Evolutionary conservation across 768 basidiomycete genomes (phyloP).

Genomic region (Leccinum pellstonianum): DNA sequence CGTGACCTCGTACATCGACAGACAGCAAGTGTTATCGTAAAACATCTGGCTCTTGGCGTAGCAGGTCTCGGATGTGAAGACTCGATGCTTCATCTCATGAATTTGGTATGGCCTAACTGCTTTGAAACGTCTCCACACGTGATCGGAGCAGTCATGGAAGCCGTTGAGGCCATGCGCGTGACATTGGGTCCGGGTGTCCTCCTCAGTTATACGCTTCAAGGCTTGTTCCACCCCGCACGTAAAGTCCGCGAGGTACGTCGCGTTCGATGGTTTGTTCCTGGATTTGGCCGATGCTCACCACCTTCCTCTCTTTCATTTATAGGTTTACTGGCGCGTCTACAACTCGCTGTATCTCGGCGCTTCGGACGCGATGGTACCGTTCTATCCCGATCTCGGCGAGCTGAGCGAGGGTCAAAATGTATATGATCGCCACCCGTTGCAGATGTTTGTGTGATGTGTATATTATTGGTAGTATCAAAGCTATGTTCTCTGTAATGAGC

Average conservation of each 20-base stretch:
- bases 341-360: constrained; percentile 93
- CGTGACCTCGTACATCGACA: constrained; percentile 98
- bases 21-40: constrained; percentile 97
- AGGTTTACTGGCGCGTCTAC: constrained; percentile 93
- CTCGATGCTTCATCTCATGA: constrained; percentile 96
- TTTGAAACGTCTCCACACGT: constrained; percentile 99
- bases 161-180: constrained; percentile 95
- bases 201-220: constrained; percentile 89
- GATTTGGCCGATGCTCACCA: constrained; percentile 4
- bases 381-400: constrained; percentile 90
- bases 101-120: constrained; percentile 98
- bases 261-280: neutral
- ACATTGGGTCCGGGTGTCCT: constrained; percentile 92
- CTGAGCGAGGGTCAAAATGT: constrained; percentile 89
- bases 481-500: constrained; percentile 7
- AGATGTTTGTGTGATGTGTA: constrained; percentile 68
- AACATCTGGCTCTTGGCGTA: constrained; percentile 94
- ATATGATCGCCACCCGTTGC: constrained; percentile 81
- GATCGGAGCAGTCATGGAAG: constrained; percentile 97
- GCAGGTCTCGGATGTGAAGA: constrained; percentile 98
- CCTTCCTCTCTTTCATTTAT: neutral
- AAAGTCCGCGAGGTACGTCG: constrained; percentile 89
- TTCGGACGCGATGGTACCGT: constrained; percentile 88
- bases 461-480: constrained; percentile 5
- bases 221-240: constrained; percentile 94